A percentile compares a stretch with the other conserved stretches of the same genome.
phyloP scores from a whole-genome alignment of 148 eudicot species.

The Agrostemma githago region DNA sequence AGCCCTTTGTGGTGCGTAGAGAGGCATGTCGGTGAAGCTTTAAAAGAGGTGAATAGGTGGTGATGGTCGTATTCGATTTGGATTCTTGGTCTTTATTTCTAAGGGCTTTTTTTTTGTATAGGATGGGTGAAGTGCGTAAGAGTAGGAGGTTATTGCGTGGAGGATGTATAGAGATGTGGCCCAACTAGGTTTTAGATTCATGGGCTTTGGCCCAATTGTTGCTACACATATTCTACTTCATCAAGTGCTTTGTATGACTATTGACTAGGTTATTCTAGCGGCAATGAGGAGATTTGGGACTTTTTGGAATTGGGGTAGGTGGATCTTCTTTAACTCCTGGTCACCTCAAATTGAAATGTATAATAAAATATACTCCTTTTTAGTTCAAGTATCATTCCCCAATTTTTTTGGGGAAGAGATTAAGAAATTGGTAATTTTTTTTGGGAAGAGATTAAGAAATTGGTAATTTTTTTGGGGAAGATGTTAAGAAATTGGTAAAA shows the following conservation, averaged over 20 bases:
- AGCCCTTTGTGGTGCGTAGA: slow-evolving; percentile 6
- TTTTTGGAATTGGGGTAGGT: too few relatives aligned
- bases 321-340: too few relatives aligned
- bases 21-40: slow-evolving; percentile 21
- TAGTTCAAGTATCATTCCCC: too few relatives aligned
- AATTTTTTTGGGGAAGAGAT: too few relatives aligned
- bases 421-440: too few relatives aligned
- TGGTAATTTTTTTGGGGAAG: too few relatives aligned
- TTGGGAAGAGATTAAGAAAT: too few relatives aligned
- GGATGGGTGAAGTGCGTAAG: not conserved
- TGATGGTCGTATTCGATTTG: slow-evolving; percentile 25
- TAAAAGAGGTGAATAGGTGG: not conserved
- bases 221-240: not conserved
- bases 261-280: not conserved
- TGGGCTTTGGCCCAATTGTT: slow-evolving; percentile 10
- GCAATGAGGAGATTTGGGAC: too few relatives aligned
- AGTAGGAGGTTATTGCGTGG: not conserved
- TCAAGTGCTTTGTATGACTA: not conserved
- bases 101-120: not conserved
- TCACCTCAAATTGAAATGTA: too few relatives aligned
- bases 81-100: slow-evolving; percentile 1
- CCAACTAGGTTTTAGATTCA: slow-evolving; percentile 9
- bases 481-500: too few relatives aligned
- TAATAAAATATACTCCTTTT: too few relatives aligned
- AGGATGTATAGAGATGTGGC: not conserved